These are phyloP conservation scores for Torulaspora maleeae DNA, from an alignment of 805 yeast genomes.

Conservation along the genomic window DNA sequence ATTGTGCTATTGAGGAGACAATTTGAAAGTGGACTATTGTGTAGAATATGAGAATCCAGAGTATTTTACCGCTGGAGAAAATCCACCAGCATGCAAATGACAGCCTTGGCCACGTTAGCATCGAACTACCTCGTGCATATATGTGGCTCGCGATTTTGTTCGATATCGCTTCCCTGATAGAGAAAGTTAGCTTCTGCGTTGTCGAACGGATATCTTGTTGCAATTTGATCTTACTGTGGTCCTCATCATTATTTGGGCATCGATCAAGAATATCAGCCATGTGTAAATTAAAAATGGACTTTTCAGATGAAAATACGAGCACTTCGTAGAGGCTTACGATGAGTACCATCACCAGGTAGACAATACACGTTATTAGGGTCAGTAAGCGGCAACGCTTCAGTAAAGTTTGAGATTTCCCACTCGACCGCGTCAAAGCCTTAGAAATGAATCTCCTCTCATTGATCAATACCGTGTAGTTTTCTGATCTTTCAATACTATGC, in stretches of 20 bases:
- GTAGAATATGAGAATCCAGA: constrained; percentile 12
- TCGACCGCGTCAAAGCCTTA: not conserved
- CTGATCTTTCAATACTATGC: not conserved
- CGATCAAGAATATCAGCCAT: constrained; percentile 3
- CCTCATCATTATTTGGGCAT: not conserved
- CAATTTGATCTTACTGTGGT: constrained; percentile 1
- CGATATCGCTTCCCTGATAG: constrained; percentile 5
- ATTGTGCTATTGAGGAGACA: not conserved
- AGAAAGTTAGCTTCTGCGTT: constrained; percentile 2
- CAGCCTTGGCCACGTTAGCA: constrained; percentile 2
- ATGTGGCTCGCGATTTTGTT: constrained; percentile 7
- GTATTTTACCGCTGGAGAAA: constrained; percentile 11
- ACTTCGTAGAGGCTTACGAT: constrained; percentile 8
- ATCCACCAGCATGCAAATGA: constrained; percentile 15
- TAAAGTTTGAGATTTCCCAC: not conserved
- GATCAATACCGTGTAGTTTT: not conserved
- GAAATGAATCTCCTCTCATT: not conserved
- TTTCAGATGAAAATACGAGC: constrained; percentile 7
- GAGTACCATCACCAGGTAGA: constrained; percentile 3
- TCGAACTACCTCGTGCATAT: not conserved
- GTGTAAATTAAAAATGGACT: constrained; percentile 8
- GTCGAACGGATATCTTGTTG: constrained; percentile 9
- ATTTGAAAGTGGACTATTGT: constrained; percentile 14
- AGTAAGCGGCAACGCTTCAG: constrained; percentile 2
- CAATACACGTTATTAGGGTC: constrained; percentile 2